Base-by-base conservation (phyloP, 768 basidiomycete genomes). In the Kwoniella newhampshirensis region DNA sequence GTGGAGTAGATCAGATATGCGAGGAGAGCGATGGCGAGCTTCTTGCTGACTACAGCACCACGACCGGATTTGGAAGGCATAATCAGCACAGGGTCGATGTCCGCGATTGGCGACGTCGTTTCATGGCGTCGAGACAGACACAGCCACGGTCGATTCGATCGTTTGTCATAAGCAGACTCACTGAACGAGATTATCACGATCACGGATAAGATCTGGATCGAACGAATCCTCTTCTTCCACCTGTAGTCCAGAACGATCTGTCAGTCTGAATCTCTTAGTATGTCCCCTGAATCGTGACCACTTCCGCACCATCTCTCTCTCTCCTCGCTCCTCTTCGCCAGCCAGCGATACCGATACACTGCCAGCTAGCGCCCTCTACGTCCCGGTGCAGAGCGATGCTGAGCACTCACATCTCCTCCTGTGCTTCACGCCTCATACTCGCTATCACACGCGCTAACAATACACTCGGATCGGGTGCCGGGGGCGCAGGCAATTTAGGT, bases 181-280 rank as follows among this genome's bases (percentile, higher is more conserved):
- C 70, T 41, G 25, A 68, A 67, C 20, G 62, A 51, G 3, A 66
- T 20, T 39, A 70, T 60, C 6, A 70, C 47, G 23, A 70, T 53
- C 11, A 61, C 46, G 27, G 63, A 68, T 25, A 73, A 35, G 23
- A 52, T 28, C 51, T 73, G 64, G 13, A 73, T 57, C 12, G 54
- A 46, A 21, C 58, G 50, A 20, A 69, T 65, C 15, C 71, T 52
- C 51, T 70, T 70, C 40, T 66, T 66, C 71, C 71, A 73, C 57
- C 66, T 62, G 53, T 2, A n/a, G n/a, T n/a, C n/a, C n/a, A n/a
- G n/a, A n/a, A n/a, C n/a, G n/a, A n/a, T 13, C 8, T 37, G 36
- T 11, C n/a, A 9, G n/a, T 9, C 36, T n/a, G 36, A 37, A n/a
- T 37, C n/a, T 37, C 36, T 37, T n/a, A n/a, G n/a, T n/a, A n/a